These are phyloP conservation scores for Aspergillus quadricinctus DNA, from an alignment of 2,329 filamentous ascomycete genomes.

Conservation along the genomic window DNA sequence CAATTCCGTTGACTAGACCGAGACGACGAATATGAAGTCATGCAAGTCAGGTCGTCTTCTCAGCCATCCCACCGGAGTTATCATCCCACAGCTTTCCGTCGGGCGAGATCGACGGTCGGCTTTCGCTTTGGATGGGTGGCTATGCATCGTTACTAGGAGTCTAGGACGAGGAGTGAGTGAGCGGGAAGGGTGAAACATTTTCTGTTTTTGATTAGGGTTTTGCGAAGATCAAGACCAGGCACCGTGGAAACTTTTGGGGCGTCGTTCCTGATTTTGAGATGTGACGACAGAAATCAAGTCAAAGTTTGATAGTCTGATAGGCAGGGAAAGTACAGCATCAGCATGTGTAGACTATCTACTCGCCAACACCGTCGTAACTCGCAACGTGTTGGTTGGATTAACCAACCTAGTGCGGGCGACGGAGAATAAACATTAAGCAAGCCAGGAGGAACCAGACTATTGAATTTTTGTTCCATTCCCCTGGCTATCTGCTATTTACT, in stretches of 20 bases:
- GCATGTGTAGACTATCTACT: no score
- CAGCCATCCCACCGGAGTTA: not conserved
- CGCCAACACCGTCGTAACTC: not conserved
- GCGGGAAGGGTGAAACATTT: constrained; percentile 11
- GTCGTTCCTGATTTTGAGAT: not conserved
- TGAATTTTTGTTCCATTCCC: not conserved
- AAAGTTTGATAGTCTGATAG: not conserved
- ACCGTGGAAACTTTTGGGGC: not conserved
- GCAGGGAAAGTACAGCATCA: no score
- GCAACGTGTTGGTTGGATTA: not conserved
- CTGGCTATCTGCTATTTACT: not conserved
- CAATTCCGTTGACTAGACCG: not conserved
- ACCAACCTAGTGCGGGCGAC: not conserved
- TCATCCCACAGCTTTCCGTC: not conserved
- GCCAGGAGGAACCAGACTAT: not conserved
- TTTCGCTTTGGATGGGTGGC: not conserved
- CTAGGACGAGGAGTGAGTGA: not conserved
- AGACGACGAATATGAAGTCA: not conserved
- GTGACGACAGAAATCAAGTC: not conserved
- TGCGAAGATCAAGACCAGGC: not conserved
- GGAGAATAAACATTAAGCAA: not conserved
- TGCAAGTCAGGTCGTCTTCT: not conserved
- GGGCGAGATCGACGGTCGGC: not conserved
- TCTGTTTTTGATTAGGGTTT: constrained; percentile 1
- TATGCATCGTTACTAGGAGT: not conserved